Percentiles rank a stretch among this genome's conserved stretches.
phyloP scores from a whole-genome alignment of 2,329 filamentous ascomycete species.

The Paracoccidioides lutzii region DNA sequence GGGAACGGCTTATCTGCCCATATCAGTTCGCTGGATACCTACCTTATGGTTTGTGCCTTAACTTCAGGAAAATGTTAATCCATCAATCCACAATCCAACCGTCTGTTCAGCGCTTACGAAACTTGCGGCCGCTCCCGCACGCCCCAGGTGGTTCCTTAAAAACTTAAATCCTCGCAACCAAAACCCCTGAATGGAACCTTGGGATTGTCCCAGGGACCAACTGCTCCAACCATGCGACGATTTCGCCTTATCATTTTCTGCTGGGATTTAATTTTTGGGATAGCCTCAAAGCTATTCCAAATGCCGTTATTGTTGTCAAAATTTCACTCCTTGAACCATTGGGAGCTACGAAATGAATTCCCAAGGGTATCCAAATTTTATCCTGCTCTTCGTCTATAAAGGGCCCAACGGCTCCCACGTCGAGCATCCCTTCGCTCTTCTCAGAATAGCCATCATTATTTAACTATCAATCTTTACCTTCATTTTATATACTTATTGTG shows the following conservation, averaged over 20 bases:
- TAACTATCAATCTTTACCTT: neutral
- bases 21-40: no score
- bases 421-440: conserved; percentile 1
- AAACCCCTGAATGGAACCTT: neutral
- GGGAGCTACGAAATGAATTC: neutral
- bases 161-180: neutral
- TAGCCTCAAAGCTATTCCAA: no score
- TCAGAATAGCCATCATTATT: conserved; percentile 4
- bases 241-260: no score
- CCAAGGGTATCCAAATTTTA: neutral
- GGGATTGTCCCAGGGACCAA: neutral
- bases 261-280: no score
- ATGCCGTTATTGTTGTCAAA: no score
- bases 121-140: neutral
- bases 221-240: no score
- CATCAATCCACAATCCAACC: neutral
- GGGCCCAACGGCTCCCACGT: conserved; percentile 5
- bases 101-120: neutral
- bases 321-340: neutral
- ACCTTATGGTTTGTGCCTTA: no score
- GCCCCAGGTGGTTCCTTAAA: neutral
- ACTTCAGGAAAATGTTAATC: neutral
- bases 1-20: no score
- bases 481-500: neutral
- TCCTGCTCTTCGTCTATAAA: conserved; percentile 9